A percentile compares a stretch with the other conserved stretches of the same genome.
Evolutionary conservation across 371 early-diverging fungal genomes (phyloP).

Genomic region (Rhizopus sp.): DNA sequence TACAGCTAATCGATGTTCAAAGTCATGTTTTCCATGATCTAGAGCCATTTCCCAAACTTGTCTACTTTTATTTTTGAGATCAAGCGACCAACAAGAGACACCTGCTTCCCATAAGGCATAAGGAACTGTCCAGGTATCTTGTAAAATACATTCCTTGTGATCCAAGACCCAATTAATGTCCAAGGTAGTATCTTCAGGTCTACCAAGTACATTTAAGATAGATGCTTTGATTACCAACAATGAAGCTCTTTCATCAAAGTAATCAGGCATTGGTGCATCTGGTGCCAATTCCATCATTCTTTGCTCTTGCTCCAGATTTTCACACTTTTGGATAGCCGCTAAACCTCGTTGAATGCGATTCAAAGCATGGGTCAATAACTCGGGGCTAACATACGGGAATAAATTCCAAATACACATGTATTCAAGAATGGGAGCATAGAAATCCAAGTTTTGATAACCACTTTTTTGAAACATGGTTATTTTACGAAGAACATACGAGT

Average conservation of each 20-base stretch:
- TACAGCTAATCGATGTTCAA: constrained; percentile 47
- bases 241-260: constrained; percentile 42
- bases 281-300: constrained; percentile 45
- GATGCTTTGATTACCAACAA: constrained; percentile 41
- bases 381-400: constrained; percentile 45
- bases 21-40: constrained; percentile 38
- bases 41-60: constrained; percentile 47
- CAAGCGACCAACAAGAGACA: constrained; percentile 35
- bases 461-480: constrained; percentile 49
- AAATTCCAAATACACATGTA: constrained; percentile 61
- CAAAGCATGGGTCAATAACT: constrained; percentile 31
- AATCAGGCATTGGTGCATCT: constrained; percentile 38
- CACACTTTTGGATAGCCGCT: constrained; percentile 26
- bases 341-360: constrained; percentile 35
- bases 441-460: constrained; percentile 51
- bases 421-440: constrained; percentile 53
- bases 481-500: constrained; percentile 56
- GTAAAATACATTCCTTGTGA: constrained; percentile 39
- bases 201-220: constrained; percentile 33
- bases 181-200: constrained; percentile 22
- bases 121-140: constrained; percentile 60
- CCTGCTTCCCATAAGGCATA: constrained; percentile 62
- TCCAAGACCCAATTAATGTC: constrained; percentile 62
- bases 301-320: constrained; percentile 37
- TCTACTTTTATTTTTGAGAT: constrained; percentile 32